These are phyloP conservation scores for Cryptococcus amylolentus DNA, from an alignment of 1,284 basidiomycete genomes.

Conservation along the genomic window DNA sequence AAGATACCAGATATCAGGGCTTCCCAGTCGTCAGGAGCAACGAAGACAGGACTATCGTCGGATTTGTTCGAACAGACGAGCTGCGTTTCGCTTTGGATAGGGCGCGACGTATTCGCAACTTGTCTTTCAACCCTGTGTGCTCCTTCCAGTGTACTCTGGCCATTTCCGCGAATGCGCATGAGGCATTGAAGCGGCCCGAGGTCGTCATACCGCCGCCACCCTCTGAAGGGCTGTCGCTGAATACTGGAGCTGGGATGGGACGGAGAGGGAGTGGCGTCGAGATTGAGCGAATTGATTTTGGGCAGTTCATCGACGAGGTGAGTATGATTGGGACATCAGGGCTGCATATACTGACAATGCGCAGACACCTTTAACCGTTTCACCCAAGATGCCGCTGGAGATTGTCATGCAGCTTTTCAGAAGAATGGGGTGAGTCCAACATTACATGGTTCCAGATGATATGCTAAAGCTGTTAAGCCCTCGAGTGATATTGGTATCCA, in stretches of 20 bases:
- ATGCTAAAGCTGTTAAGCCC: conserved; percentile 58
- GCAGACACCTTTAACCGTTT: conserved; percentile 87
- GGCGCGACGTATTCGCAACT: conserved; percentile 60
- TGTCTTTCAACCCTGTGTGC: conserved; percentile 66
- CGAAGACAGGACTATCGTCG: conserved; percentile 62
- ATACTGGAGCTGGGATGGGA: conserved; percentile 9
- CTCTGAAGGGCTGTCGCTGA: conserved; percentile 4
- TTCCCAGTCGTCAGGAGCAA: conserved; percentile 74
- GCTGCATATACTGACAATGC: background rate
- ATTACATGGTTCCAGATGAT: background rate
- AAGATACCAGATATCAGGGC: conserved; percentile 73
- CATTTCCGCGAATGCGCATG: conserved; percentile 25
- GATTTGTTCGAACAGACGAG: conserved; percentile 85
- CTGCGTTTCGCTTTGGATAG: conserved; percentile 81
- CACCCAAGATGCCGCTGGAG: conserved; percentile 88
- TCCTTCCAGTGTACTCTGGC: conserved; percentile 56
- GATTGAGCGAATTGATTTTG: conserved; percentile 62
- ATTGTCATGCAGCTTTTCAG: conserved; percentile 96
- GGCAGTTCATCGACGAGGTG: conserved; percentile 90
- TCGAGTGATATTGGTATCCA: conserved; percentile 86
- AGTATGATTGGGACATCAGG: conserved; percentile 12
- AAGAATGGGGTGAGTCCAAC: conserved; percentile 75
- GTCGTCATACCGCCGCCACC: conserved; percentile 28
- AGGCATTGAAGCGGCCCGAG: conserved; percentile 20
- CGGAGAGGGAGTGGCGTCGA: conserved; percentile 28